Percentiles rank a stretch among this genome's conserved stretches.
Conservation (phyloP, 176 grass and related monocot genomes). For the Eleusine coracana region DNA sequence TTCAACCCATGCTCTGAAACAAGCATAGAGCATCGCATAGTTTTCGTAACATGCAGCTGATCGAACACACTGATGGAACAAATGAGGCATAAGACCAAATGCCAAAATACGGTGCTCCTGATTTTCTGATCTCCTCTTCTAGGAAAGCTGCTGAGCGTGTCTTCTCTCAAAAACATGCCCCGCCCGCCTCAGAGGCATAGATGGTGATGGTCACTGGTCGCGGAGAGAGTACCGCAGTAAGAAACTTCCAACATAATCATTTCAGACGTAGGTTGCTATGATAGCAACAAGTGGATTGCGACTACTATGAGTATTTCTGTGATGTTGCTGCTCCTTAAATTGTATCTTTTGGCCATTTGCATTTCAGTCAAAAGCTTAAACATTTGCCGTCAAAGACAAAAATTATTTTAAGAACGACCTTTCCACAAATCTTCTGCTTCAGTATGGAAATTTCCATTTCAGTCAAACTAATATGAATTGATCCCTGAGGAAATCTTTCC, state of each 20-base stretch:
- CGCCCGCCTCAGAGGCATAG: not conserved
- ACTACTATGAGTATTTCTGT: not conserved
- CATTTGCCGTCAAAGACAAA: not conserved
- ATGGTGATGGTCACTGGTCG: no score
- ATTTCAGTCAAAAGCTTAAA: not conserved
- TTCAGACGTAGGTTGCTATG: not conserved
- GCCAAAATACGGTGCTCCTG: not conserved
- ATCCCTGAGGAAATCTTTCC: not conserved
- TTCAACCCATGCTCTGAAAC: not conserved
- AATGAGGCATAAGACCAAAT: not conserved
- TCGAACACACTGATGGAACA: not conserved
- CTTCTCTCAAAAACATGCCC: not conserved
- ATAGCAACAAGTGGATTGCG: not conserved
- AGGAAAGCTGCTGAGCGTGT: not conserved
- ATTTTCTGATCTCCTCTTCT: not conserved
- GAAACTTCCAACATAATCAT: not conserved
- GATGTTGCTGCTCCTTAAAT: not conserved
- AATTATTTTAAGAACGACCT: not conserved
- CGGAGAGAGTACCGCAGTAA: no score
- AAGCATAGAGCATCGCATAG: not conserved
- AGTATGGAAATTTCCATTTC: not conserved
- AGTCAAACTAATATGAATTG: not conserved
- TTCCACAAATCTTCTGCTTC: not conserved
- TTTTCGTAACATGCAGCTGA: not conserved
- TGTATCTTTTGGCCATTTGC: not conserved